Conservation (phyloP, 2,329 filamentous ascomycete species). For the Aurifilum marmelostoma region DNA sequence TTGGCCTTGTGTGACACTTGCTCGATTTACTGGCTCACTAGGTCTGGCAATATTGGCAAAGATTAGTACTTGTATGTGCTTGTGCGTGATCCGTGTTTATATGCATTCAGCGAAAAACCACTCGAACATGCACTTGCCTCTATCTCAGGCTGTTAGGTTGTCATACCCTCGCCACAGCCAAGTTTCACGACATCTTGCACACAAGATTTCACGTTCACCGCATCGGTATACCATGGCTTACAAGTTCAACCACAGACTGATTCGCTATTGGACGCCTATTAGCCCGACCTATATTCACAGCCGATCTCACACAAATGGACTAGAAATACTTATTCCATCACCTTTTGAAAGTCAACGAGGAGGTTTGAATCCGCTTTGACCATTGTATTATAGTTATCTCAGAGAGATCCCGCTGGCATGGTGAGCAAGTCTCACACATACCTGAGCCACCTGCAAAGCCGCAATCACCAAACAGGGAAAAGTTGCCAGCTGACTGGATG, state of each 20-base stretch:
- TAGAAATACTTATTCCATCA: background rate
- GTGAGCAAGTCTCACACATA: background rate
- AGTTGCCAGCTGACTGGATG: background rate
- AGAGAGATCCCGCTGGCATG: background rate
- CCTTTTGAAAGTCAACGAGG: background rate
- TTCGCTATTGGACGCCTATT: background rate
- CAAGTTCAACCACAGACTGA: background rate
- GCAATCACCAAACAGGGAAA: constrained; percentile 6
- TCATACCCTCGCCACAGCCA: background rate
- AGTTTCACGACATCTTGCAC: too few relatives aligned
- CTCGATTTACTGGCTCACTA: background rate
- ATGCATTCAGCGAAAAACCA: background rate
- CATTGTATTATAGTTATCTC: background rate
- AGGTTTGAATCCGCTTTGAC: background rate
- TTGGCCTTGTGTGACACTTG: background rate
- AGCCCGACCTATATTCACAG: too few relatives aligned
- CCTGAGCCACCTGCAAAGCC: background rate
- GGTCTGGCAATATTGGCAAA: background rate
- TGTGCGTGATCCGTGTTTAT: background rate
- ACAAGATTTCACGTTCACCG: too few relatives aligned
- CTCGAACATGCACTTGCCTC: background rate
- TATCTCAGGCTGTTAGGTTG: too few relatives aligned
- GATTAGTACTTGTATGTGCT: background rate
- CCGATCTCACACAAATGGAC: too few relatives aligned
- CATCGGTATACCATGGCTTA: background rate